Conservation (phyloP, 2,329 filamentous ascomycete species). For the Coniella lustricola region DNA sequence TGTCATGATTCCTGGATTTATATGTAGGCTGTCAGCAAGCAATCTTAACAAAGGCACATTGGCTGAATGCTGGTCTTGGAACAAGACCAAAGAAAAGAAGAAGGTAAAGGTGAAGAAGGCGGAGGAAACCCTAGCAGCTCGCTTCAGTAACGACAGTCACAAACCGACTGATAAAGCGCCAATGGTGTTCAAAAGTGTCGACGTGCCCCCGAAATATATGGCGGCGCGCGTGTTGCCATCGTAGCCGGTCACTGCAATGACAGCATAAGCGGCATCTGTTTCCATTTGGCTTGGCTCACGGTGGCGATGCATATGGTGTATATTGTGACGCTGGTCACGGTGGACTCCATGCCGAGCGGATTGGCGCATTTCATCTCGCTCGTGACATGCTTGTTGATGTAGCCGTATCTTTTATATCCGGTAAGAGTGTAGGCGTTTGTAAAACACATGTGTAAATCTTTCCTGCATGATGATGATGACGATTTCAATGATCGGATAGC, state of each 20-base stretch:
- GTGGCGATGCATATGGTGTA: background rate
- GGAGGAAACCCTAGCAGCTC: too few relatives aligned
- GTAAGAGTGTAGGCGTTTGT: too few relatives aligned
- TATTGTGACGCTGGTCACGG: background rate
- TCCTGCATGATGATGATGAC: too few relatives aligned
- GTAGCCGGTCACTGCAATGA: background rate
- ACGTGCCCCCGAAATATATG: background rate
- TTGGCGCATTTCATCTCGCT: too few relatives aligned
- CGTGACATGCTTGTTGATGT: too few relatives aligned
- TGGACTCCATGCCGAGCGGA: background rate
- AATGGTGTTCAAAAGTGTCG: background rate
- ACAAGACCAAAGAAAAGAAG: too few relatives aligned
- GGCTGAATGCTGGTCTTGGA: too few relatives aligned
- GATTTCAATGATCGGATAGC: too few relatives aligned
- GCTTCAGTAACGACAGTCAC: background rate
- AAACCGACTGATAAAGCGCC: background rate
- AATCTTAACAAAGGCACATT: background rate
- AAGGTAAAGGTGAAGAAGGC: too few relatives aligned
- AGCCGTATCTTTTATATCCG: too few relatives aligned
- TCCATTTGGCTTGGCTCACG: background rate
- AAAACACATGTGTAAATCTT: too few relatives aligned
- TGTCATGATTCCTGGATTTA: background rate
- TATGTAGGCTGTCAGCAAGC: background rate
- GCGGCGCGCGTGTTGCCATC: background rate
- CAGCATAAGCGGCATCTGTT: background rate